Evolutionary conservation across 768 basidiomycete species (phyloP), one percentile per base, ranked within the genome.

Genomic region (Astraeus odoratus): DNA sequence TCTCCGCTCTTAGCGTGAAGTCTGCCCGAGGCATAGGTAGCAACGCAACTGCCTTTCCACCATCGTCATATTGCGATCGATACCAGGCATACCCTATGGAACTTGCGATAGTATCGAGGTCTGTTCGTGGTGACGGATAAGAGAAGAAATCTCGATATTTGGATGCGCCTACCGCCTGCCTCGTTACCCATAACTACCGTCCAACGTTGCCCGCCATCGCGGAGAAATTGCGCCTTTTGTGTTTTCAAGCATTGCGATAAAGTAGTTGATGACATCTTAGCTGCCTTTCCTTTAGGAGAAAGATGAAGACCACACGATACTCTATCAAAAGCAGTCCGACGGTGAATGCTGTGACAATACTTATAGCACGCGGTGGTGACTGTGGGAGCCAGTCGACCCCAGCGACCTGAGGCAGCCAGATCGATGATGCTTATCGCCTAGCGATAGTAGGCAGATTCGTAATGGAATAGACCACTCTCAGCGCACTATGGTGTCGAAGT

Each of bases 141-240:
- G 46, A 16, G 9, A 22, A 22, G 8, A 18, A 19, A 40, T 13
- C 22, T 42, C n/a, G 37, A 43, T 18, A 42, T 31, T 16, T 20
- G 41, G 33, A 22, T 37, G 16, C 42, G 30, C 46, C 13, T 60
- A 94, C 95, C 95, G 57, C 94, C 94, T 12, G 95, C 91, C 65
- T 98, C 95, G 61, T 99, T 99, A 0, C 95, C 94, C 82, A 93
- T 88, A 0, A 82, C 85, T 5, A 96, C 72, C 0, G 79, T 84
- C 94, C 93, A 98, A 38, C 80, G 76, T 5, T 60, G 52, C 0
- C 69, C 74, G 31, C 72, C 71, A 39, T 81, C 85, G 15, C 55
- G 58, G 18, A 93, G 63, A 56, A 87, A 96, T 20, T 59, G 65
- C 20, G 67, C 57, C 59, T 86, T 89, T 46, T 78, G 65, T 19